phyloP scores from a whole-genome alignment of 768 basidiomycete genomes.

The Flagelloscypha sp. region DNA sequence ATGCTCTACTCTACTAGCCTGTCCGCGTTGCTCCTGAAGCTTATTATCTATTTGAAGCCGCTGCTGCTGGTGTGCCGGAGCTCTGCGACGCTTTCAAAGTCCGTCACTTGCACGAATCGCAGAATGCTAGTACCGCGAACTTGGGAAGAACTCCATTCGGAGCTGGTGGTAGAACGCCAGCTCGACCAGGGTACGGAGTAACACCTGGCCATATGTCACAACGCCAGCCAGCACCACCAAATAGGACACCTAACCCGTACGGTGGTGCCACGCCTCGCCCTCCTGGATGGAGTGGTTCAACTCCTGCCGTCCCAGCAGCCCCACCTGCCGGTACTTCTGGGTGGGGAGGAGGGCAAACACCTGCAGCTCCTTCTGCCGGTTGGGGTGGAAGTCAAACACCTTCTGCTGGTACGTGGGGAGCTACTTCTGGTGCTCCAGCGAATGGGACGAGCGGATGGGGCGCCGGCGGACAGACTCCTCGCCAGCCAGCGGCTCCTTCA shows the following conservation, averaged over 20 bases:
- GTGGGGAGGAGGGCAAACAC: conserved; percentile 32
- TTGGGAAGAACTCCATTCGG: conserved; percentile 79
- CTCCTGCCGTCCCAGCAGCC: conserved; percentile 25
- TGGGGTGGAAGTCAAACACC: conserved; percentile 19
- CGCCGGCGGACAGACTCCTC: conserved; percentile 48
- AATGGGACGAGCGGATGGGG: too few species aligned
- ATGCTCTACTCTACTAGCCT: conserved; percentile 39
- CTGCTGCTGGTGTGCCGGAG: conserved; percentile 86
- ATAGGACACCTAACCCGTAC: conserved; percentile 82
- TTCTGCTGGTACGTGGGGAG: conserved; percentile 19
- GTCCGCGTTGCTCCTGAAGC: conserved; percentile 83
- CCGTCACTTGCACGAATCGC: conserved; percentile 72
- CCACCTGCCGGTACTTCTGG: conserved; percentile 19
- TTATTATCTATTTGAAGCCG: conserved; percentile 84
- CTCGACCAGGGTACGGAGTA: conserved; percentile 59
- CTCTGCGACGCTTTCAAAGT: conserved; percentile 97
- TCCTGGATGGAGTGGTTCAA: conserved; percentile 27
- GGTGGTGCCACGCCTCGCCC: conserved; percentile 31
- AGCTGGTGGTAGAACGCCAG: conserved; percentile 69
- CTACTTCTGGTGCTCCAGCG: conserved; percentile 33
- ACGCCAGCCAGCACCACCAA: conserved; percentile 56
- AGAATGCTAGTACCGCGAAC: conserved; percentile 41
- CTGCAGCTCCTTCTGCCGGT: conserved; percentile 18
- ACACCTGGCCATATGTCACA: conserved; percentile 78
- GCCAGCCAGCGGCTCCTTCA: conserved; percentile 31